A percentile compares a stretch with the other conserved stretches of the same genome.
phyloP scores from a whole-genome alignment of 768 basidiomycete genomes.

The Russula emetica region DNA sequence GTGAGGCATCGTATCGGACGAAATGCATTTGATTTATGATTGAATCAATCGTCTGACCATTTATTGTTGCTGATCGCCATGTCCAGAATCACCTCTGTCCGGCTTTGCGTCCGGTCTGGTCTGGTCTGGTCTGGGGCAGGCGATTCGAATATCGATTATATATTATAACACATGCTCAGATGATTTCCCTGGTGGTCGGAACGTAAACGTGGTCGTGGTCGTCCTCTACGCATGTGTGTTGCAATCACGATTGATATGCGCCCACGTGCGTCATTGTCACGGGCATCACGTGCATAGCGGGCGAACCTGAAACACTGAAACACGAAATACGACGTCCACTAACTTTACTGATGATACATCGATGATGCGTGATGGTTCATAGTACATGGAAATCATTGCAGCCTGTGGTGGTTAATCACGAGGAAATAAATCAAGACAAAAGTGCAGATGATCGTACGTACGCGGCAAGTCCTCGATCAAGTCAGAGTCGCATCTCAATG shows the following conservation, averaged over 20 bases:
- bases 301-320: background rate
- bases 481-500: background rate
- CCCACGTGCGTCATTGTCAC: background rate
- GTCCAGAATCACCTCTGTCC: background rate
- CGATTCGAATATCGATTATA: background rate
- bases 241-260: background rate
- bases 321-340: too few species aligned
- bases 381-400: background rate
- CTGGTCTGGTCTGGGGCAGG: background rate
- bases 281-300: background rate
- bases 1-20: slow-evolving; percentile 9
- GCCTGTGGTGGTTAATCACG: background rate
- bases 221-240: background rate
- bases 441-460: too few species aligned
- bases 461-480: background rate
- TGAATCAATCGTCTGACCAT: background rate
- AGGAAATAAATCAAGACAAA: background rate
- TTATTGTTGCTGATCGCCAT: background rate
- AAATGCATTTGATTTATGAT: background rate
- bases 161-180: background rate
- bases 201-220: background rate
- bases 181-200: background rate
- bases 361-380: too few species aligned
- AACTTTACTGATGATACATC: too few species aligned
- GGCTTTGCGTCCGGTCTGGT: background rate